Base-by-base conservation (phyloP, 2,329 filamentous ascomycete species). In the Pyrenophora tritici-repentis region DNA sequence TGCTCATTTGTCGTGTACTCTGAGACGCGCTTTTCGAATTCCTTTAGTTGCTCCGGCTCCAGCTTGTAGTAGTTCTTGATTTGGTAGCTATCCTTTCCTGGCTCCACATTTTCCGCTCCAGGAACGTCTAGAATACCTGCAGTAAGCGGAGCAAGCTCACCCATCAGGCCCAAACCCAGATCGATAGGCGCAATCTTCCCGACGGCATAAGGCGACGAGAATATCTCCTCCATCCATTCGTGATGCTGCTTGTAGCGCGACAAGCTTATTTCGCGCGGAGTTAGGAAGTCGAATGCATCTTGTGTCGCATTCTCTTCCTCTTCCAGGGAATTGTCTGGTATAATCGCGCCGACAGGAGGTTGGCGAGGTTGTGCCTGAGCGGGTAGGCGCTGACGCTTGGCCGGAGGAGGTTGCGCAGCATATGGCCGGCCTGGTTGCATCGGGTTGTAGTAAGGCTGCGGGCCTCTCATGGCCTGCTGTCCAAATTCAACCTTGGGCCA, bases 141-240 rank as follows among this genome's bases (percentile, higher is more conserved):
- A 0, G 94, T 97, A 46, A 97, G 77, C 0, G 83, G 81, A 18
- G 89, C 86, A 16, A 99, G 80, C 72, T 92, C 89, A 32, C 94
- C 94, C 75, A 79, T 78, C 9, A 81, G 82, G 3, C 94, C 94
- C 8, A 97, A 79, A 1, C 91, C 91, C 29, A 97, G 83, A 69
- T 96, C 92, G 2, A 91, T 85, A 0, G 93, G 91, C 7, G 87
- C 85, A 50, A 99, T 96, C 69, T 95, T 90, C 42, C 83, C 83
- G 55, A 93, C 88, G 18, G 88, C 82, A 69, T 96, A 97, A 0
- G 92, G 91, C 1, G 93, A 97, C 1, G 89, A 90, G 46, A 97
- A 83, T 22, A 99, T 87, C 75, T 99, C 93, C 68, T 97, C 94
- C 90, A 99, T 96, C 94, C 93, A 97, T 72, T 96, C 91, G 66